A percentile compares a stretch with the other conserved stretches of the same genome.
phyloP scores from a whole-genome alignment of 768 basidiomycete species.

The Serendipita sp. region DNA sequence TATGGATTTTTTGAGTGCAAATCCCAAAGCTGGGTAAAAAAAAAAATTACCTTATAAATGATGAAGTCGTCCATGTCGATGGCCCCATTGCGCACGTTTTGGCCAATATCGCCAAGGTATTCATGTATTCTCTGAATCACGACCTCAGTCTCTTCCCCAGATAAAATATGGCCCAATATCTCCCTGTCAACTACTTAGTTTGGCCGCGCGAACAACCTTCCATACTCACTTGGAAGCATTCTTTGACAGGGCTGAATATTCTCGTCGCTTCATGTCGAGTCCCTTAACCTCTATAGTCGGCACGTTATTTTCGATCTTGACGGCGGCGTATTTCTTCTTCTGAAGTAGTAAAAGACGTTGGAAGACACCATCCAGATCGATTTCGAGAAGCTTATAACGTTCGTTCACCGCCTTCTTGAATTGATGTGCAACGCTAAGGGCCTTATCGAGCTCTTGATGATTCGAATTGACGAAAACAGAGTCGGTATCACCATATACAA shows the following conservation, averaged over 20 bases:
- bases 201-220: not conserved
- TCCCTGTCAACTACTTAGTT: slow-evolving; percentile 36
- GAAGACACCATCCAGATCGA: slow-evolving; percentile 90
- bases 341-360: slow-evolving; percentile 82
- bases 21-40: not conserved
- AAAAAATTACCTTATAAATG: slow-evolving; percentile 60
- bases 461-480: slow-evolving; percentile 98
- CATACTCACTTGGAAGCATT: slow-evolving; percentile 69
- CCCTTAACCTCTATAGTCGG: slow-evolving; percentile 85
- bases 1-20: slow-evolving; percentile 19
- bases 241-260: slow-evolving; percentile 87
- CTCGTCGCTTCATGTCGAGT: slow-evolving; percentile 96
- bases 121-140: slow-evolving; percentile 90
- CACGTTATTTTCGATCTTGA: slow-evolving; percentile 79
- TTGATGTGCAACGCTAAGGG: slow-evolving; percentile 75
- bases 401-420: slow-evolving; percentile 98
- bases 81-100: slow-evolving; percentile 61
- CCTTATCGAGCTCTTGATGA: slow-evolving; percentile 72
- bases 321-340: slow-evolving; percentile 98
- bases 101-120: slow-evolving; percentile 61
- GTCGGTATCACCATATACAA: slow-evolving; percentile 97
- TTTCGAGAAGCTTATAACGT: slow-evolving; percentile 86
- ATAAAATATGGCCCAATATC: slow-evolving; percentile 78
- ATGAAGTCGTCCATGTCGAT: slow-evolving; percentile 87
- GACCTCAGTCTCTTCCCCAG: slow-evolving; percentile 75